These are phyloP conservation scores for Amphirosellinia nigrospora DNA, from an alignment of 495 filamentous ascomycete genomes.

Conservation along the genomic window DNA sequence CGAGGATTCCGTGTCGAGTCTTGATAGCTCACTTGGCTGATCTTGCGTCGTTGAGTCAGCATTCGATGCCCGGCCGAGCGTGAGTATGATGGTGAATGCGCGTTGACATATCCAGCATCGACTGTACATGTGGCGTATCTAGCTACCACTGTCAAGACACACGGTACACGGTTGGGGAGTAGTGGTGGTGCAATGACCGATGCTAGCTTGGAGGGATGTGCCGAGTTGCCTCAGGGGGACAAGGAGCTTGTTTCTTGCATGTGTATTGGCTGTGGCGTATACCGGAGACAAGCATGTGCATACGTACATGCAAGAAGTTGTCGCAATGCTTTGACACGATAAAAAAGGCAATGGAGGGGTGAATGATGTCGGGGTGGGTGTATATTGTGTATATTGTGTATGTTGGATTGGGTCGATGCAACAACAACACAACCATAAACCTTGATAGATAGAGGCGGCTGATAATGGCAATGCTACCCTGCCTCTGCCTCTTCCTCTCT, in stretches of 20 bases:
- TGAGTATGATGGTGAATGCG: not conserved
- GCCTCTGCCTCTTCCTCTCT: not conserved
- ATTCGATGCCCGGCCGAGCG: not conserved
- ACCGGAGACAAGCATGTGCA: not conserved
- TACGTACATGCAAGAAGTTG: constrained; percentile 15
- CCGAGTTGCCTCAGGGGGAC: constrained; percentile 8
- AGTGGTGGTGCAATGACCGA: constrained; percentile 13
- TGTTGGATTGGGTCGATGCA: constrained; percentile 6
- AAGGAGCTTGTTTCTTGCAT: constrained; percentile 19
- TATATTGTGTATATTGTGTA: no score
- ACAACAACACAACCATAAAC: not conserved
- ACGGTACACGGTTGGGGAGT: no score
- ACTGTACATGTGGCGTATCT: not conserved
- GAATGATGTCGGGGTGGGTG: not conserved
- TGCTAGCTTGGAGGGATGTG: constrained; percentile 6
- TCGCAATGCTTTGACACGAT: constrained; percentile 12
- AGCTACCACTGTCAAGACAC: constrained; percentile 4
- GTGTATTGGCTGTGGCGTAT: not conserved
- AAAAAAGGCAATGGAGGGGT: not conserved
- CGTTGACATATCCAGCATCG: not conserved
- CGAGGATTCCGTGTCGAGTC: not conserved
- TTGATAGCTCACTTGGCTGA: not conserved
- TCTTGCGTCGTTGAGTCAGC: constrained; percentile 16
- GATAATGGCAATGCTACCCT: constrained; percentile 19
- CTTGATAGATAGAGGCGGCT: constrained; percentile 2